Evolutionary conservation across 768 basidiomycete genomes (phyloP), one percentile per base, ranked within the genome.

Genomic region (Tephrocybe rancida): DNA sequence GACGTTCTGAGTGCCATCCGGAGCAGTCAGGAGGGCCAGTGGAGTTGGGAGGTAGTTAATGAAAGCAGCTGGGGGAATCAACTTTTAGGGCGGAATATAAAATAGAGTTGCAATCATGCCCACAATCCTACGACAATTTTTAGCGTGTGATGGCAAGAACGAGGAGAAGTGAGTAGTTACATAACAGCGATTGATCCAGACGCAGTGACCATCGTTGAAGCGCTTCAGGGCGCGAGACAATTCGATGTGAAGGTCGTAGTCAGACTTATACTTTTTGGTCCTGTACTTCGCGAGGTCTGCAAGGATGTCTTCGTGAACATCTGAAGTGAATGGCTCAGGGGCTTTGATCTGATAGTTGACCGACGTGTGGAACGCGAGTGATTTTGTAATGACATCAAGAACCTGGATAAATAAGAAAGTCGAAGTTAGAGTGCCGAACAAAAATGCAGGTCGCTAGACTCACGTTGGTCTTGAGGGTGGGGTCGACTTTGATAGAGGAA

Each of bases 311-410:
- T 83, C 82, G 51, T 84, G 82, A 6, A 86, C 82, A 51, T 83
- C 81, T 2, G 69, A 56, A 9, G 73, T 63, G 61, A 82, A 85
- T 5, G 84, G 84, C 19, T 66, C 61, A 0, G 83, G 82, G 1
- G 84, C 83, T 47, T 71, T 68, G 38, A 81, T 73, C 64, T 84
- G 77, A 52, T 85, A 85, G 68, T 84, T 85, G 22, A 79, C 75
- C 2, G 84, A 85, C 0, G 83, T 81, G 61, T 85, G 84, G 61
- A 87, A 85, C 13, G 79, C 75, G 8, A 85, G 64, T 0, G 81
- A 81, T 62, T 80, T 83, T 59, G 74, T 84, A 39, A 84, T 70
- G 8, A 82, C 81, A 55, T 85, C 79, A 30, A 85, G 71, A 44
- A 81, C 76, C 83, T 85, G 54, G 10, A 37, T 18, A 11, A 18